Percentiles rank a stretch among this genome's conserved stretches.
phyloP scores from a whole-genome alignment of 306 rosid genomes.

The Senna tora region DNA sequence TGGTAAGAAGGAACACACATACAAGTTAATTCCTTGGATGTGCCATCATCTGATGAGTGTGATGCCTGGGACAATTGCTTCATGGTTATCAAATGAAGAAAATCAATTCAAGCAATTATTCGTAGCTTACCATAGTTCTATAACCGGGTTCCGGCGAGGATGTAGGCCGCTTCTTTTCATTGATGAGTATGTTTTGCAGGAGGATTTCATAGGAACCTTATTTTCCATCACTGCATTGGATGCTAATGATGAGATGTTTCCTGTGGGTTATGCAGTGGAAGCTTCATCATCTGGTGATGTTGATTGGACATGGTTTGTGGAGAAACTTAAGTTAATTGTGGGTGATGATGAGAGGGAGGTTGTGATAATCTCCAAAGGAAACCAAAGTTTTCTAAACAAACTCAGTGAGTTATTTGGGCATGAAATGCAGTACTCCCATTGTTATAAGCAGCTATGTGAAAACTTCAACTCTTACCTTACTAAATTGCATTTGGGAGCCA shows the following conservation, averaged over 20 bases:
- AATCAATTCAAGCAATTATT: constrained; percentile 18
- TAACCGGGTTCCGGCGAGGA: constrained; percentile 13
- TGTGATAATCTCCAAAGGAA: constrained; percentile 11
- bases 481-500: neutral
- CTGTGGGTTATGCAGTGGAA: constrained; percentile 4
- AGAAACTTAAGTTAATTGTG: constrained; percentile 13
- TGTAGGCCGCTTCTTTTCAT: constrained; percentile 9
- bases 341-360: constrained; percentile 26
- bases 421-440: neutral
- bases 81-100: constrained; percentile 4
- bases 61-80: constrained; percentile 21
- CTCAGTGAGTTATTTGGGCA: neutral
- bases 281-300: constrained; percentile 2
- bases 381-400: neutral
- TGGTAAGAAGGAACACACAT: neutral
- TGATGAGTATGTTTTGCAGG: neutral
- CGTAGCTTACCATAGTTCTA: constrained; percentile 13
- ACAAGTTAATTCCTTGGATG: constrained; percentile 19
- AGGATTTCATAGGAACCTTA: neutral
- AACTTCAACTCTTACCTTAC: neutral
- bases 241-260: constrained; percentile 16
- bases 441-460: neutral
- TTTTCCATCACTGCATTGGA: constrained; percentile 6
- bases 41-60: constrained; percentile 19
- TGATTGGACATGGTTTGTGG: constrained; percentile 24